Percentiles rank a stretch among this genome's conserved stretches.
Evolutionary conservation across 2,329 filamentous ascomycete genomes (phyloP).

Genomic region (Ascosphaera aggregata): DNA sequence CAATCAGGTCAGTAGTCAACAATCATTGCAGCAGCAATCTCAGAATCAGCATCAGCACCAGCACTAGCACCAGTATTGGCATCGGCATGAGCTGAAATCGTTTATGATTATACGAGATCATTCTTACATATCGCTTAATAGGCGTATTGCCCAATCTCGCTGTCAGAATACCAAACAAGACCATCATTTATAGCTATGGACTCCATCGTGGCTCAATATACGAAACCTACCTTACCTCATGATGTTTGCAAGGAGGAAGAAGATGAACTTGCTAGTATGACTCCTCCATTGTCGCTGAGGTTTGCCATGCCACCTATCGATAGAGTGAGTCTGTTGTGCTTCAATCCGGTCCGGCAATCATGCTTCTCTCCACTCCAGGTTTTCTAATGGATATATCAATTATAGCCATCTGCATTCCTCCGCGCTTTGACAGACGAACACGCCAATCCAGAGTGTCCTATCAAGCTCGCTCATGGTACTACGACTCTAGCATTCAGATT

Average conservation of each 20-base stretch:
- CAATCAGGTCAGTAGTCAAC: neutral
- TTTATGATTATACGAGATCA: too few species aligned
- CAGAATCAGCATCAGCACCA: too few species aligned
- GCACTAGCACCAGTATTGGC: too few species aligned
- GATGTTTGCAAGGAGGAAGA: conserved; percentile 54
- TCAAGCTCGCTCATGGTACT: conserved; percentile 98
- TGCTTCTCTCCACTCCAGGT: conserved; percentile 4
- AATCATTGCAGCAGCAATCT: too few species aligned
- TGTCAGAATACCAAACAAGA: neutral
- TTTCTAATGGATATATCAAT: too few species aligned
- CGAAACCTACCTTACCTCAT: conserved; percentile 48
- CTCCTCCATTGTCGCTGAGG: conserved; percentile 63
- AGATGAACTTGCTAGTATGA: conserved; percentile 45
- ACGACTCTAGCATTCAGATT: conserved; percentile 96
- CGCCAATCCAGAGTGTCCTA: conserved; percentile 87
- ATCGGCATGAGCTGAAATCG: too few species aligned
- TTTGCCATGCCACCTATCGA: conserved; percentile 88
- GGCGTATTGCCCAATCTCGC: neutral
- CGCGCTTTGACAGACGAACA: conserved; percentile 94
- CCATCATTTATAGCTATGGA: conserved; percentile 38
- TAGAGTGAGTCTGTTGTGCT: conserved; percentile 36
- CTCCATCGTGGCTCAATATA: conserved; percentile 78
- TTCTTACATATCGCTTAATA: neutral
- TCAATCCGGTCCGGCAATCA: neutral
- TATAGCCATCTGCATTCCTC: conserved; percentile 74